Conservation (phyloP, 352 stramenopile species). For the Pythium dissotocum region DNA sequence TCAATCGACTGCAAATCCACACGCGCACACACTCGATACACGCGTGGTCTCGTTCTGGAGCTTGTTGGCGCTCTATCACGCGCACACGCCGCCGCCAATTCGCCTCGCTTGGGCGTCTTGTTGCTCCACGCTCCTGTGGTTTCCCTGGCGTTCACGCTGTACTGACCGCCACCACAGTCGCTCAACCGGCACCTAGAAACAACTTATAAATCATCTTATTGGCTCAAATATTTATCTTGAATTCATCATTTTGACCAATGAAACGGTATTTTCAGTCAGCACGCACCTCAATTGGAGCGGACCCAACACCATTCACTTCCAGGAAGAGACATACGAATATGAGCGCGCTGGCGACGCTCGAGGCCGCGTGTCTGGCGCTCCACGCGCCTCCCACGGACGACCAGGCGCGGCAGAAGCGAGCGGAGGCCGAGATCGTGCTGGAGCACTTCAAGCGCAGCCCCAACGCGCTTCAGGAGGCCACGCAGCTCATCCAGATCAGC, state of each 20-base stretch:
- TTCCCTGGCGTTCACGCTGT: conserved; percentile 3
- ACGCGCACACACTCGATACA: conserved; percentile 1
- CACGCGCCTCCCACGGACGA: conserved; percentile 58
- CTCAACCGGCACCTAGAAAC: conserved; percentile 1
- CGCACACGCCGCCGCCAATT: conserved; percentile 11
- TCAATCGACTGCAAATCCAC: conserved; percentile 12
- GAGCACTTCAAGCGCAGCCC: conserved; percentile 85
- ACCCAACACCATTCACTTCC: conserved; percentile 20
- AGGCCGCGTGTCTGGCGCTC: conserved; percentile 70
- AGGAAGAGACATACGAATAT: conserved; percentile 5
- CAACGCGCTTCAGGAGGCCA: conserved; percentile 56
- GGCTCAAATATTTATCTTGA: not conserved
- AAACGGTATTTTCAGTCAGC: not conserved
- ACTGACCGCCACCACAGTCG: not conserved
- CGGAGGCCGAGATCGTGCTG: conserved; percentile 64
- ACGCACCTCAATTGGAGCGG: not conserved
- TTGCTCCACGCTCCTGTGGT: conserved; percentile 3
- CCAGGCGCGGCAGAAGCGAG: conserved; percentile 49
- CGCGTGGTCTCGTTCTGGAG: not conserved
- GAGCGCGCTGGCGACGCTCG: conserved; percentile 54
- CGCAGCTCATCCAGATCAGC: conserved; percentile 47
- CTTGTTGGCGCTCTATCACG: not conserved
- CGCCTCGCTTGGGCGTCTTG: conserved; percentile 4
- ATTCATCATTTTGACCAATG: conserved; percentile 27
- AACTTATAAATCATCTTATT: not conserved